Evolutionary conservation across 805 yeast species (phyloP).

Genomic region (Yarrowia porcina): DNA sequence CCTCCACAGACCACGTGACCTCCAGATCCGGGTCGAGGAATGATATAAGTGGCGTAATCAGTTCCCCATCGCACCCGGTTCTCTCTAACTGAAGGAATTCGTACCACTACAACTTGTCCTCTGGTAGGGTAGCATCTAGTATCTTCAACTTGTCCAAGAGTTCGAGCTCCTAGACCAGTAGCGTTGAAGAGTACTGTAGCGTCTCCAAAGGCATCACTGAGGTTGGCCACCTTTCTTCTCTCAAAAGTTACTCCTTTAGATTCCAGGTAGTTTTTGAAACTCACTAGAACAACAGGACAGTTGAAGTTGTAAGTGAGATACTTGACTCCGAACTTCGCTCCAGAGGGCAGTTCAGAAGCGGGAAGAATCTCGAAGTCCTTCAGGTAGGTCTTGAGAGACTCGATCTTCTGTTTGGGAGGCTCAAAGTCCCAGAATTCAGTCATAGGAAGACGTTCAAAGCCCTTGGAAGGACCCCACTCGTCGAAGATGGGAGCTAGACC

Average conservation of each 20-base stretch:
- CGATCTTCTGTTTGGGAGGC: conserved; percentile 40
- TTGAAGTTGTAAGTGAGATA: conserved; percentile 68
- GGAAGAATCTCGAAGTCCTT: conserved; percentile 46
- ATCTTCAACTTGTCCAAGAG: conserved; percentile 65
- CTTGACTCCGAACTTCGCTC: conserved; percentile 53
- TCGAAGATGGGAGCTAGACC: conserved; percentile 45
- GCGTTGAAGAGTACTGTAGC: conserved; percentile 65
- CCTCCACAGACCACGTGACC: conserved; percentile 76
- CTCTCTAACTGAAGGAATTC: conserved; percentile 63
- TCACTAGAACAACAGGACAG: conserved; percentile 58
- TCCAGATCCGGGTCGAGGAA: conserved; percentile 65
- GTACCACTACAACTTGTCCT: conserved; percentile 74
- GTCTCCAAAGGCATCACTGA: conserved; percentile 49
- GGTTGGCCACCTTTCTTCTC: conserved; percentile 49
- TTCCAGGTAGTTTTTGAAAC: conserved; percentile 46
- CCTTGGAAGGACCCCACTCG: conserved; percentile 52
- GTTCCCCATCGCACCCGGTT: conserved; percentile 57
- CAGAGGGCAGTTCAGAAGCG: conserved; percentile 46
- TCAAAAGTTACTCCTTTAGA: conserved; percentile 51
- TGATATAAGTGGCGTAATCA: conserved; percentile 61
- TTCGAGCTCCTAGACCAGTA: conserved; percentile 67
- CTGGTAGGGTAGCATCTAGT: conserved; percentile 63
- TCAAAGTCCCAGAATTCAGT: conserved; percentile 54
- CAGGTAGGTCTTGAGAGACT: conserved; percentile 48
- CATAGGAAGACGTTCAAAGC: conserved; percentile 54